A percentile compares a stretch with the other conserved stretches of the same genome.
These are phyloP conservation scores for Plectosphaerella cucumerina DNA, from an alignment of 2,329 filamentous ascomycete genomes.

Conservation along the genomic window DNA sequence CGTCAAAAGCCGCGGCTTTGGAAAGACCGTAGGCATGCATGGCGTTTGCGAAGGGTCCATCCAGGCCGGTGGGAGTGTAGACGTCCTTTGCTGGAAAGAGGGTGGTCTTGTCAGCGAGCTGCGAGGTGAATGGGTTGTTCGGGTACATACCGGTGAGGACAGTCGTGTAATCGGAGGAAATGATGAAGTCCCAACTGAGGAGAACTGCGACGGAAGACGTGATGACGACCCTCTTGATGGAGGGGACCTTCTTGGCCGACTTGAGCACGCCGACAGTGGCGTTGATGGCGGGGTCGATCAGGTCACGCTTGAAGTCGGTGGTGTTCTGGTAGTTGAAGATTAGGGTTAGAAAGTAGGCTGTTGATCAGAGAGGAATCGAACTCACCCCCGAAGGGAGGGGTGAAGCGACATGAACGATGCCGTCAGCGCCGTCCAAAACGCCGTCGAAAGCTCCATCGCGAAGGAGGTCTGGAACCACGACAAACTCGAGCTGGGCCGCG, in stretches of 20 bases:
- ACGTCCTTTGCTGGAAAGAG: no score
- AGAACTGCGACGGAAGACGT: constrained; percentile 28
- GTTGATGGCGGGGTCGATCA: constrained; percentile 28
- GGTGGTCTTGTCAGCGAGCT: background rate
- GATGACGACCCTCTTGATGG: constrained; percentile 35
- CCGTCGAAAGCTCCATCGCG: constrained; percentile 33
- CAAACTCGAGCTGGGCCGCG: constrained; percentile 17
- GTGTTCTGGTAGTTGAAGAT: no score
- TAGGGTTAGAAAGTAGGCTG: background rate
- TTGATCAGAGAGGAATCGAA: background rate
- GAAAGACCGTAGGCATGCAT: constrained; percentile 29
- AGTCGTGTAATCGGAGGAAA: background rate
- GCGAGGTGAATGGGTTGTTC: background rate
- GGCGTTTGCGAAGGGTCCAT: constrained; percentile 18
- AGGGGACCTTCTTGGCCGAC: constrained; percentile 24
- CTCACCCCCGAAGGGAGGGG: constrained; percentile 13
- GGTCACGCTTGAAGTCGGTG: constrained; percentile 8
- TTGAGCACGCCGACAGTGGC: constrained; percentile 31
- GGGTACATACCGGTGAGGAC: background rate
- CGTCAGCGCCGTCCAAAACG: constrained; percentile 33
- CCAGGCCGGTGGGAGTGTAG: constrained; percentile 1
- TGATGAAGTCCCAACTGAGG: background rate
- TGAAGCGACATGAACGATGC: constrained; percentile 29
- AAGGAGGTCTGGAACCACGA: constrained; percentile 32
- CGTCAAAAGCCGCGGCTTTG: constrained; percentile 27